phyloP scores from a whole-genome alignment of 139 green algal genomes.

The Parachlorella kessleri region DNA sequence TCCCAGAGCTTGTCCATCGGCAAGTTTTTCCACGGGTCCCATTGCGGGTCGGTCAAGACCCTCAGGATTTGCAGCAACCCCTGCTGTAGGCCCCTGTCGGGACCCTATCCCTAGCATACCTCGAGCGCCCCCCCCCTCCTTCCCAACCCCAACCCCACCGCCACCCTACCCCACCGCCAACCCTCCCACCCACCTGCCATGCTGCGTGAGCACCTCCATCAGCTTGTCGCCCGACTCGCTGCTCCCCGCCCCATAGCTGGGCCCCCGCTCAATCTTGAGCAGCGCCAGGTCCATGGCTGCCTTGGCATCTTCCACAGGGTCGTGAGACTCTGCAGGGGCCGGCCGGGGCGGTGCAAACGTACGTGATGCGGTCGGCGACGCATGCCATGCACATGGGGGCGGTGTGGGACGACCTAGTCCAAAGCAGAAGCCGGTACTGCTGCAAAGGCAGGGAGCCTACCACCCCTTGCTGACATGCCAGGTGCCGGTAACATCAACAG shows the following conservation, averaged over 20 bases:
- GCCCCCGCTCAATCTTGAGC: slow-evolving; percentile 84
- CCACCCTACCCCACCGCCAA: not conserved
- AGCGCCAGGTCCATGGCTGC: slow-evolving; percentile 85
- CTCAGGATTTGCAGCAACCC: not conserved
- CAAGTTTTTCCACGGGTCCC: not conserved
- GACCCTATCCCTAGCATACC: not conserved
- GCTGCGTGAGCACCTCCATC: slow-evolving; percentile 54
- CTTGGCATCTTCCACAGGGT: slow-evolving; percentile 78
- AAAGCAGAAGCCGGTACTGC: too few relatives aligned
- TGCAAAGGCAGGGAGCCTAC: too few relatives aligned
- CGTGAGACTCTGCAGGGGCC: slow-evolving; percentile 52
- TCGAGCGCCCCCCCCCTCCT: not conserved
- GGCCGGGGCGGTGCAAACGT: too few relatives aligned
- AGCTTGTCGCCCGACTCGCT: slow-evolving; percentile 49
- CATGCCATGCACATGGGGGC: too few relatives aligned
- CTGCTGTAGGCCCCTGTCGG: not conserved
- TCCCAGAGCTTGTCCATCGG: too few relatives aligned
- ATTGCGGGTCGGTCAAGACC: not conserved
- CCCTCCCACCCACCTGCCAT: slow-evolving; percentile 6
- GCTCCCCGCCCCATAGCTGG: slow-evolving; percentile 25
- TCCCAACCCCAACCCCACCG: not conserved
- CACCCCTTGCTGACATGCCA: too few relatives aligned
- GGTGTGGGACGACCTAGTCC: too few relatives aligned
- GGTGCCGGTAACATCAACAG: too few relatives aligned
- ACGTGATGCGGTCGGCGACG: too few relatives aligned